These are phyloP conservation scores for Pseudomassariella vexata DNA, from an alignment of 2,329 filamentous ascomycete species.

Conservation along the genomic window DNA sequence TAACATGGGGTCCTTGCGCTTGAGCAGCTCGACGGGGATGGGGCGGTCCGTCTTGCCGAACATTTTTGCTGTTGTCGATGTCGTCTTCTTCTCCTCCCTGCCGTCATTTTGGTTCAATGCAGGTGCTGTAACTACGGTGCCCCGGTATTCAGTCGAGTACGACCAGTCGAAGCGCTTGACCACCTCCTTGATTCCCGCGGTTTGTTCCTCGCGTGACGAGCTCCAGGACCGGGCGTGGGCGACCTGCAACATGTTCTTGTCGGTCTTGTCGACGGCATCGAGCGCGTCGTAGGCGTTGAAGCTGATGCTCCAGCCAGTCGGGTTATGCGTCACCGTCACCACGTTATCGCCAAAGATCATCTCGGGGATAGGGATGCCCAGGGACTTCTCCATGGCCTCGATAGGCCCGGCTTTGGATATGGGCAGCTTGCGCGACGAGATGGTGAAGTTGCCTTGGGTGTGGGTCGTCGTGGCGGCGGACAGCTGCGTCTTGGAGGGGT, in stretches of 20 bases:
- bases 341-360: conserved; percentile 99
- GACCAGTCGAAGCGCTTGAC: conserved; percentile 98
- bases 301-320: conserved; percentile 68
- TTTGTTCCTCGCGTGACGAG: conserved; percentile 62
- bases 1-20: conserved; percentile 83
- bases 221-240: conserved; percentile 87
- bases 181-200: conserved; percentile 84
- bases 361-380: conserved; percentile 87
- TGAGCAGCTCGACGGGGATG: conserved; percentile 83
- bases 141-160: conserved; percentile 83
- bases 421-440: conserved; percentile 82
- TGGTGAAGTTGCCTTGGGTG: conserved; percentile 61
- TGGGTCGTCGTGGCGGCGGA: conserved; percentile 50
- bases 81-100: neutral
- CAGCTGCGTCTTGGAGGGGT: conserved; percentile 44
- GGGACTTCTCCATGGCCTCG: conserved; percentile 70
- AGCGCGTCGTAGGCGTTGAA: conserved; percentile 87
- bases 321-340: conserved; percentile 67
- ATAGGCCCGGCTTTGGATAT: conserved; percentile 92
- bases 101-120: neutral
- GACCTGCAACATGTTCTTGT: conserved; percentile 83
- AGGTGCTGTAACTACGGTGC: conserved; percentile 45
- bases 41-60: conserved; percentile 28
- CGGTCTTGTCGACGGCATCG: conserved; percentile 90
- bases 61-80: neutral